phyloP scores from a whole-genome alignment of 1,139 yeast species.

The Geotrichum carabidarum region DNA sequence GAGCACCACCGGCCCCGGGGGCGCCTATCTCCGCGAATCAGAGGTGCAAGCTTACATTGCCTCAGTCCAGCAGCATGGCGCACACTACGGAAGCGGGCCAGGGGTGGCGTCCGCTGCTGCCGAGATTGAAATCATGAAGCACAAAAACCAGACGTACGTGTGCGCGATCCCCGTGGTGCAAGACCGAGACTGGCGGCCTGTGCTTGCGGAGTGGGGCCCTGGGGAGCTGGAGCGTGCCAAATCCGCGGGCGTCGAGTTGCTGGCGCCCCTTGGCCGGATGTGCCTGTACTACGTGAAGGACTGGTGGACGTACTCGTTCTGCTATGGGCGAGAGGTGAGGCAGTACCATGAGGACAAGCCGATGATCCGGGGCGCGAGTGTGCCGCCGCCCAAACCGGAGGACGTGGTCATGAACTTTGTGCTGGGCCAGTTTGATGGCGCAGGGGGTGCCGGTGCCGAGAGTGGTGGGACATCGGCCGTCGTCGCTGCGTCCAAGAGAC shows the following conservation, averaged over 20 bases:
- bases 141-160: slow-evolving; percentile 5
- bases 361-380: background rate
- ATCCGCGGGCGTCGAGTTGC: slow-evolving; percentile 31
- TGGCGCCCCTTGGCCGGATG: slow-evolving; percentile 28
- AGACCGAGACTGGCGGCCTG: background rate
- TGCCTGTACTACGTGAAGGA: slow-evolving; percentile 44
- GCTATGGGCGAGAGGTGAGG: slow-evolving; percentile 50
- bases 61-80: background rate
- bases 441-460: background rate
- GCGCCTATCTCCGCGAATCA: slow-evolving; percentile 2
- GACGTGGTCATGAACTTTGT: slow-evolving; percentile 42
- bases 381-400: slow-evolving; percentile 32
- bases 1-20: background rate
- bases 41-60: slow-evolving; percentile 10
- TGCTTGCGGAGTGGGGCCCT: background rate
- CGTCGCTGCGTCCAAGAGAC: background rate
- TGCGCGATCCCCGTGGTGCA: slow-evolving; percentile 12
- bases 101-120: background rate
- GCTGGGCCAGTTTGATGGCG: slow-evolving; percentile 44
- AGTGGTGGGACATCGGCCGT: no score
- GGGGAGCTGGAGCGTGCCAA: slow-evolving; percentile 13
- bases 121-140: slow-evolving; percentile 11
- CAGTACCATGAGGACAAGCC: slow-evolving; percentile 48
- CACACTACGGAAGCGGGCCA: no score
- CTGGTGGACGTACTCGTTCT: slow-evolving; percentile 63